Conservation (phyloP, 176 grass and related monocot genomes). For the Bromus sterilis region DNA sequence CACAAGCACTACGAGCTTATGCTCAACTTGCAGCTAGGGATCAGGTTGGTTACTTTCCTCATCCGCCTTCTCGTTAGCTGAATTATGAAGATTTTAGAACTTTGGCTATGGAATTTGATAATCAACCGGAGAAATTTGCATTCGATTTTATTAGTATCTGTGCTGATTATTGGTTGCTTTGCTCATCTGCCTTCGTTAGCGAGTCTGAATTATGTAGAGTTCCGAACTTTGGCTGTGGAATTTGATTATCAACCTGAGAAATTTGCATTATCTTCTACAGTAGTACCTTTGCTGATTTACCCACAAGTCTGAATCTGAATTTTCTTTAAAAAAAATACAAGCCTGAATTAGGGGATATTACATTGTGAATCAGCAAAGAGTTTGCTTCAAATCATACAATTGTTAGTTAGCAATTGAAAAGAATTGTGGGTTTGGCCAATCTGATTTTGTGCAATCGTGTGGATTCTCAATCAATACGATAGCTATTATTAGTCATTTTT, state of each 20-base stretch:
- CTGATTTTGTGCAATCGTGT: background rate
- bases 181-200: background rate
- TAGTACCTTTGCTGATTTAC: constrained; percentile 1
- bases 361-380: background rate
- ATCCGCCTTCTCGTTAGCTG: background rate
- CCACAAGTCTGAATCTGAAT: background rate
- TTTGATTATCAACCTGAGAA: background rate
- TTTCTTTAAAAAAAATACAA: too few species aligned
- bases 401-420: background rate
- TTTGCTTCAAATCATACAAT: background rate
- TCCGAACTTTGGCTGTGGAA: background rate
- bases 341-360: background rate
- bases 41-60: constrained; percentile 40
- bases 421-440: constrained; percentile 3
- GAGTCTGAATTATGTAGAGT: background rate
- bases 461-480: background rate
- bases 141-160: background rate
- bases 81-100: background rate
- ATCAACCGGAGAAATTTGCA: background rate
- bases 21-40: constrained; percentile 95
- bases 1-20: constrained; percentile 96
- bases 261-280: constrained; percentile 2
- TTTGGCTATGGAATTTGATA: background rate
- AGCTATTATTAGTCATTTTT: background rate
- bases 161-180: constrained; percentile 8